Conservation (phyloP, 2,329 filamentous ascomycete genomes). For the Fusarium sp. region DNA sequence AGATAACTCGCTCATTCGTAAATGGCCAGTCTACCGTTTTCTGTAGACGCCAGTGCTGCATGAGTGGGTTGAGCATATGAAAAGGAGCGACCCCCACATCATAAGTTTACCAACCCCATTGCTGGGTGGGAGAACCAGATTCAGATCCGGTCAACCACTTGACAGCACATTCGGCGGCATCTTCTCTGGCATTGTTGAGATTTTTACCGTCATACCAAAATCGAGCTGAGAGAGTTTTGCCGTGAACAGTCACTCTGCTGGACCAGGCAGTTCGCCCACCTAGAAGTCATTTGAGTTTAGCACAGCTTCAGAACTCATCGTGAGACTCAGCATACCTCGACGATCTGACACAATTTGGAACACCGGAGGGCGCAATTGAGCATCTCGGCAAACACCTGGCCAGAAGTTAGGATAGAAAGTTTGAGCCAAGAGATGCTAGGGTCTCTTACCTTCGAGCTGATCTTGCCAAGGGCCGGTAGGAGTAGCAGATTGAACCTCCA, state of each 20-base stretch:
- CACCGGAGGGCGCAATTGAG: constrained; percentile 64
- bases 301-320: neutral
- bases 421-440: neutral
- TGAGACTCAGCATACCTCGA: constrained; percentile 65
- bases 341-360: constrained; percentile 81
- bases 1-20: constrained; percentile 13
- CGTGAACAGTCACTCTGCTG: constrained; percentile 78
- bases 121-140: constrained; percentile 37
- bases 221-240: constrained; percentile 73
- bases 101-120: constrained; percentile 38
- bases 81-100: constrained; percentile 4
- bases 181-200: constrained; percentile 87
- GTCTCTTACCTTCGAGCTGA: constrained; percentile 64
- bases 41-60: neutral
- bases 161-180: constrained; percentile 86
- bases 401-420: constrained; percentile 11
- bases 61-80: constrained; percentile 2
- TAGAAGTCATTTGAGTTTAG: constrained; percentile 48
- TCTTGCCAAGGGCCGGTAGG: constrained; percentile 62
- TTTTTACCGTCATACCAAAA: constrained; percentile 94
- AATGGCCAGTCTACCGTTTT: neutral
- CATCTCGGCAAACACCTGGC: constrained; percentile 67
- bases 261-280: constrained; percentile 94
- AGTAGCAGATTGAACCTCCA: constrained; percentile 41
- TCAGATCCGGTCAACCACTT: constrained; percentile 62